Conservation (phyloP, 2,329 filamentous ascomycete genomes). For the Paracamarosporium sp. region DNA sequence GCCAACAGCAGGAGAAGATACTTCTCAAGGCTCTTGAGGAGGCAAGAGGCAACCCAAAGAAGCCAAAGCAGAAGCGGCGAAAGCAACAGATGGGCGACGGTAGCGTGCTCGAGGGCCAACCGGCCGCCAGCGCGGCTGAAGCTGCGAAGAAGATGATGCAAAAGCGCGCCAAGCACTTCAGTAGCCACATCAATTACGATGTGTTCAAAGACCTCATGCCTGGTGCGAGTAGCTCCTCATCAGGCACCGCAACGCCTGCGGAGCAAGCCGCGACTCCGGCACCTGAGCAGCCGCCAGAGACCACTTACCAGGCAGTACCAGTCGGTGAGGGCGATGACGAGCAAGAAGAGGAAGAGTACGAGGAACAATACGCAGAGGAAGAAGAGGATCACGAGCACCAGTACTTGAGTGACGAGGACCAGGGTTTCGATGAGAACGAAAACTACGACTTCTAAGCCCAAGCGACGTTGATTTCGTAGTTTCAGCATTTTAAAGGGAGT, state of each 20-base stretch:
- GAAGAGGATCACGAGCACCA: conserved; percentile 48
- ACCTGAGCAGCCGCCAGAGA: conserved; percentile 6
- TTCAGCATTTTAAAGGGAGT: not conserved
- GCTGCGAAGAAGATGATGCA: conserved; percentile 54
- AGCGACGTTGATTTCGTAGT: not conserved
- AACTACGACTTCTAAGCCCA: conserved; percentile 25
- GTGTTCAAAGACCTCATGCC: conserved; percentile 51
- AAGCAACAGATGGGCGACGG: conserved; percentile 47
- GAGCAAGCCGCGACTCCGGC: conserved; percentile 26
- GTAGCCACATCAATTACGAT: conserved; percentile 56
- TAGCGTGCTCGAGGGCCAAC: conserved; percentile 51
- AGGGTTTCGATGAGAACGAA: conserved; percentile 50
- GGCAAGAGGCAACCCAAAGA: conserved; percentile 57
- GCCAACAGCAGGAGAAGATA: conserved; percentile 82
- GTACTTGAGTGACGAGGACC: conserved; percentile 52
- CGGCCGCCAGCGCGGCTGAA: conserved; percentile 52
- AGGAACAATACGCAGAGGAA: conserved; percentile 47
- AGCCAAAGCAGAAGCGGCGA: conserved; percentile 54
- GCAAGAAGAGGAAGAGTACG: conserved; percentile 40
- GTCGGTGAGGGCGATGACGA: conserved; percentile 38
- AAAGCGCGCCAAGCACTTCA: conserved; percentile 52
- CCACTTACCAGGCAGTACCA: conserved; percentile 18
- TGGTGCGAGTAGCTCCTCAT: conserved; percentile 12
- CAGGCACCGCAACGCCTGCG: conserved; percentile 24
- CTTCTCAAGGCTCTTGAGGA: conserved; percentile 73